Evolutionary conservation across 768 basidiomycete species (phyloP), one percentile per base, ranked within the genome.

Genomic region (Punctularia strigosozonata): DNA sequence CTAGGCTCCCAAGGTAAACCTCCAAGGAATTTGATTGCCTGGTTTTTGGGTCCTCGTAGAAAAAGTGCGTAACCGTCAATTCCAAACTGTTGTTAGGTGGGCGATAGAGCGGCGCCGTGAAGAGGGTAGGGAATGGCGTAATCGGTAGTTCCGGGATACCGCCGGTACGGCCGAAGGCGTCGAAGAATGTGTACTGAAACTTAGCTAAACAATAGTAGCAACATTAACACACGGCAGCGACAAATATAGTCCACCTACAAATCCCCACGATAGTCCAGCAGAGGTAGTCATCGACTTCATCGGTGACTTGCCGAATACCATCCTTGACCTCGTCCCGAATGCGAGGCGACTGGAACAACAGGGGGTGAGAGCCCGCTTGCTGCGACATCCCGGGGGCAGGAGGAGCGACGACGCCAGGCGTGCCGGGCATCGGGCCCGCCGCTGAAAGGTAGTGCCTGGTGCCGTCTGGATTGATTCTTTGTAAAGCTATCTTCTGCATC

Each of bases 261-360:
- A 94, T 91, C 26, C 91, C 88, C 46, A 90, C 88, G 49, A 95
- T 91, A 10, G 88, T 89, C 91, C 91, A 95, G 52, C 86, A 89
- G 41, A 92, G 63, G 65, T 89, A 92, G 54, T 95, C 91, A 54
- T 95, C 90, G 5, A 95, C 86, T 58, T 89, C 85, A 49, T 94
- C 90, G 18, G 76, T 80, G 39, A 87, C 74, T 23, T 77, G 61
- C 39, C 73, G 74, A 35, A 75, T 68, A 13, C 83, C 86, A 46
- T 87, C 83, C 55, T 82, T 82, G 42, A 80, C 61, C 52, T 89
- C 87, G 43, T 88, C 87, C 26, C 77, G 72, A n/a, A 86, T 70
- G 25, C 83, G 77, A 33, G 87, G 83, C 6, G 76, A 66, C 53
- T 80, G 77, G 59, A 87, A 90, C 25, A 86, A 67, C 28, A 90